Base-by-base conservation (phyloP, 139 green algal genomes). In the Coelastrella sp. region DNA sequence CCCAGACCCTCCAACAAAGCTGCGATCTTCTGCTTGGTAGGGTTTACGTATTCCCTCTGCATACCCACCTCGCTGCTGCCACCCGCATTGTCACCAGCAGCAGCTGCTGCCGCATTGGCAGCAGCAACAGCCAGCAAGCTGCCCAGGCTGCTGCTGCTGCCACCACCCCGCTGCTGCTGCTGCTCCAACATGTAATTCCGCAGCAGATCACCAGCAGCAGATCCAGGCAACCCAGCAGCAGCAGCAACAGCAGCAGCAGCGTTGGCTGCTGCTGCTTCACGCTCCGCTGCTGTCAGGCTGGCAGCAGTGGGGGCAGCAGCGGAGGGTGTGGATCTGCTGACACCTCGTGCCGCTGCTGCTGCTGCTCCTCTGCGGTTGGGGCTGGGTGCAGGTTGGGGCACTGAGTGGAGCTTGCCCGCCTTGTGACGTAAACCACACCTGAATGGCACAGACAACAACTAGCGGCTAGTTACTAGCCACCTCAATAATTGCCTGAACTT, bases 381-480 rank as follows among this genome's bases (percentile, higher is more conserved):
- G 65, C 23, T 56, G 82, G 68, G 82, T 64, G 82, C 57, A 3
- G 82, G 82, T 58, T 54, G 32, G 16, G 82, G 82, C 64, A 65
- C 82, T 17, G 64, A 79, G 14, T 87, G 82, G 22, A 87, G 82
- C 65, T 87, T 87, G 11, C 82, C 82, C 16, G 82, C 82, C 65
- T 87, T 87, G 65, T 87, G 82, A 6, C 82, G 64, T 20, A 87
- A 59, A 11, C 82, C 82, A 65, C 82, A 87, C 65, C 82, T 87
- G 65, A 13, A 68, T 71, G 61, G 8, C 11, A 71, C 61, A 71
- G 61, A 71, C 11, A 71, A 71, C 61, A 71, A 71, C 61, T 13
- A 71, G 61, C 61, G 32, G 32, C 32, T 47, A 47, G 1, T 71
- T 71, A 19, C 61, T 13, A 71, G 61, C 61, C 8, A 71, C 11